A percentile compares a stretch with the other conserved stretches of the same genome.
These are phyloP conservation scores for Orbilia oligospora DNA, from an alignment of 2,329 filamentous ascomycete genomes.

Conservation along the genomic window DNA sequence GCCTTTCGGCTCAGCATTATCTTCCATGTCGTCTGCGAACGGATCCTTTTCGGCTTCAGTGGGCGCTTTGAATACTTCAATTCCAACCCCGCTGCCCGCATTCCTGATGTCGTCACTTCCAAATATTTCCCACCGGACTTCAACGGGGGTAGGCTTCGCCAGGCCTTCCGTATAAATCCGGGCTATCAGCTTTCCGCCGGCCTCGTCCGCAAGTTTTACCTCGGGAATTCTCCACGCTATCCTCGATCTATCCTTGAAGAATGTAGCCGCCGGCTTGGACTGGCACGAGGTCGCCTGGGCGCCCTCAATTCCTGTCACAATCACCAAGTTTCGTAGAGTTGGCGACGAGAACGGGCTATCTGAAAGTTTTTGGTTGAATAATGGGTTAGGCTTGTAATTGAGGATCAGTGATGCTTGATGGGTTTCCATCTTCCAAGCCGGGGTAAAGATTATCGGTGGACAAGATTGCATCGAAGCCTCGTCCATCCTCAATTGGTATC, in stretches of 20 bases:
- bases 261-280: constrained; percentile 84
- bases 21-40: constrained; percentile 76
- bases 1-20: constrained; percentile 65
- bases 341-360: constrained; percentile 70
- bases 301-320: constrained; percentile 80
- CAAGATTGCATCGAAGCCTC: constrained; percentile 72
- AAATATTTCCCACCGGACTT: constrained; percentile 83
- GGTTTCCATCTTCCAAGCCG: constrained; percentile 85
- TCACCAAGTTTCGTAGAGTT: constrained; percentile 79
- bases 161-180: constrained; percentile 82
- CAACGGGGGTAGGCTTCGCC: constrained; percentile 81
- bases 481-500: constrained; percentile 87
- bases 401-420: constrained; percentile 89
- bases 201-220: constrained; percentile 75
- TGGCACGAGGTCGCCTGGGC: constrained; percentile 77
- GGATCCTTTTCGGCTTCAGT: constrained; percentile 73
- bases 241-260: constrained; percentile 80
- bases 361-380: constrained; percentile 69
- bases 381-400: constrained; percentile 85
- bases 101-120: constrained; percentile 69
- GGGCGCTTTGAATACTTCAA: constrained; percentile 71
- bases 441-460: constrained; percentile 80
- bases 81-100: constrained; percentile 75
- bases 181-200: constrained; percentile 82
- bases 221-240: constrained; percentile 87